phyloP scores from a whole-genome alignment of 805 yeast species.

The Dipodascopsis tothii region DNA sequence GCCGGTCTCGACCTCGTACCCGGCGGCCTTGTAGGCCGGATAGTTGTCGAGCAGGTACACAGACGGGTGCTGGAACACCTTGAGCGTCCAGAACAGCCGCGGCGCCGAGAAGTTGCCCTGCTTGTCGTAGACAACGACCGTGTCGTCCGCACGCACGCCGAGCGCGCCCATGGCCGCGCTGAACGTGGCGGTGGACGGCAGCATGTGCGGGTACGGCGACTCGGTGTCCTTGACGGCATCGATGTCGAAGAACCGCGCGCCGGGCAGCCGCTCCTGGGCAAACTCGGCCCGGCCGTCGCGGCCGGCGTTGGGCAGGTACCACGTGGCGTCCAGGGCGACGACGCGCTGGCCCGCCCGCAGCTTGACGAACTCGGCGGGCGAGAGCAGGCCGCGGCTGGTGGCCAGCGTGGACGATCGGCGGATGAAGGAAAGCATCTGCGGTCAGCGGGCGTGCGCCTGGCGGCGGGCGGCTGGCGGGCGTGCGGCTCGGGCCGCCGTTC shows the following conservation, averaged over 20 bases:
- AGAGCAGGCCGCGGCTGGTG: neutral
- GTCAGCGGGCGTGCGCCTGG: no score
- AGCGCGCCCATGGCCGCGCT: conserved; percentile 34
- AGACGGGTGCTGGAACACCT: conserved; percentile 65
- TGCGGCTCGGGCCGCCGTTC: no score
- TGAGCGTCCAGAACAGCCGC: conserved; percentile 85
- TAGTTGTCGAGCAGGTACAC: conserved; percentile 68
- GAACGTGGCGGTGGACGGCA: conserved; percentile 58
- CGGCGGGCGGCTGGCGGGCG: no score
- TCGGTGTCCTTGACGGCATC: conserved; percentile 55
- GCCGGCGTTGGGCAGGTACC: conserved; percentile 80
- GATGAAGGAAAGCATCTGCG: neutral
- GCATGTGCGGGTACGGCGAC: conserved; percentile 82
- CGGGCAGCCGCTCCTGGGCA: conserved; percentile 50
- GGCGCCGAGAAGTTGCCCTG: conserved; percentile 82
- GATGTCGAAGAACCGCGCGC: conserved; percentile 69
- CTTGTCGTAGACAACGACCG: conserved; percentile 74
- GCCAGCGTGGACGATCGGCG: neutral
- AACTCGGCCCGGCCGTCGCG: conserved; percentile 55
- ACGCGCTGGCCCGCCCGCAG: conserved; percentile 21
- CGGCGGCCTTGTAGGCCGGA: conserved; percentile 41
- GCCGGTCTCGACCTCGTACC: conserved; percentile 41
- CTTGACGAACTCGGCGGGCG: conserved; percentile 10
- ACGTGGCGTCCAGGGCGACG: conserved; percentile 75
- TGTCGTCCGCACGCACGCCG: conserved; percentile 37